Evolutionary conservation across 495 filamentous ascomycete species (phyloP).

Genomic region (Aspergillus hancockii): DNA sequence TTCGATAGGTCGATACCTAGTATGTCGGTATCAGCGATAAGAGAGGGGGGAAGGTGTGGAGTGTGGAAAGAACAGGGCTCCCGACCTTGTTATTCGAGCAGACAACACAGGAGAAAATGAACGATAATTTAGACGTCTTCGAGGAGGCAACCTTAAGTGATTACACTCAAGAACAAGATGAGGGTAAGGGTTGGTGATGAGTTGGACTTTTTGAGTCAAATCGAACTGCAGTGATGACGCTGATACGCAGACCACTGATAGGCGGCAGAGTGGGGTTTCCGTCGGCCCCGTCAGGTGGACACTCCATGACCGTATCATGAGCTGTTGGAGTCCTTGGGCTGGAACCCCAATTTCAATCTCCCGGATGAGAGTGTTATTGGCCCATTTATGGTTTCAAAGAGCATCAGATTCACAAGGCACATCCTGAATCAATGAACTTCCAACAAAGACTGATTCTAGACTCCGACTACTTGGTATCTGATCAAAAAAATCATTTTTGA

Average conservation of each 20-base stretch:
- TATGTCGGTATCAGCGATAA: constrained; percentile 1
- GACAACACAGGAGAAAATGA: background rate
- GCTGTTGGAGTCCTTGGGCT: background rate
- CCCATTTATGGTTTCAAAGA: background rate
- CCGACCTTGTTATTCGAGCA: background rate
- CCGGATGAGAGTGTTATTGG: background rate
- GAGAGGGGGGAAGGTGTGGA: constrained; percentile 3
- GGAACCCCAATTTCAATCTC: background rate
- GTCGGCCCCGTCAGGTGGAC: constrained; percentile 22
- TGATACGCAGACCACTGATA: constrained; percentile 18
- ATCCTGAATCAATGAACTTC: background rate
- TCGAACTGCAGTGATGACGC: constrained; percentile 13
- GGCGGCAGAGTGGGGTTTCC: constrained; percentile 22
- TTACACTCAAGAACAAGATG: background rate
- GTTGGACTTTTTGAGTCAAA: background rate
- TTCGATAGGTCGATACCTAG: background rate
- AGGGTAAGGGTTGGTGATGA: background rate
- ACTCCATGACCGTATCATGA: constrained; percentile 7
- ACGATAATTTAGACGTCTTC: background rate
- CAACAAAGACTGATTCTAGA: background rate
- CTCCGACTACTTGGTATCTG: background rate
- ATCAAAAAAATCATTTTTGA: background rate
- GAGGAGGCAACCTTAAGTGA: background rate
- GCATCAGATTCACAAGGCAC: background rate
- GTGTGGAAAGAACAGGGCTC: constrained; percentile 1